These are phyloP conservation scores for Tylopilus felleus DNA, from an alignment of 768 basidiomycete species.

Conservation along the genomic window DNA sequence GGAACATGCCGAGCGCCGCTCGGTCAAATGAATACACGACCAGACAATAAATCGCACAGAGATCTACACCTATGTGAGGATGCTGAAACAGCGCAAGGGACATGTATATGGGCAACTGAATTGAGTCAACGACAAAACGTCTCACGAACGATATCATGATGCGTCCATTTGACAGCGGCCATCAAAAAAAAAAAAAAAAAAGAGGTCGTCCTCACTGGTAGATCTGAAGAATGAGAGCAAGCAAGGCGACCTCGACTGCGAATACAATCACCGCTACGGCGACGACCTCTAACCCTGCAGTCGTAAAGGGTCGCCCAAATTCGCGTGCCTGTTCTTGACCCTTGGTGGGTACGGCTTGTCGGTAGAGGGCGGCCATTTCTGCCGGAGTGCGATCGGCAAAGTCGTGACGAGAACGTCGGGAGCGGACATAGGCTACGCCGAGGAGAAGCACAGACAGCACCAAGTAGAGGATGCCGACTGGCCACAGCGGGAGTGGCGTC, in stretches of 20 bases:
- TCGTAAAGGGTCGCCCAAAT: slow-evolving; percentile 75
- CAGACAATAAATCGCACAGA: slow-evolving; percentile 12
- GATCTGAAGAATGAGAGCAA: slow-evolving; percentile 53
- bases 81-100: background rate
- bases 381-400: slow-evolving; percentile 62
- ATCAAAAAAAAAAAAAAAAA: background rate
- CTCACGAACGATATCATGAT: too few species aligned
- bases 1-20: slow-evolving; percentile 5
- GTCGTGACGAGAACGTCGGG: slow-evolving; percentile 67
- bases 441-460: slow-evolving; percentile 60
- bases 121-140: background rate
- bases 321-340: slow-evolving; percentile 60
- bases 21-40: slow-evolving; percentile 8
- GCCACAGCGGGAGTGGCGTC: background rate
- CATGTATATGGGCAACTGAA: background rate
- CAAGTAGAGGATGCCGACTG: slow-evolving; percentile 62
- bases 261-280: slow-evolving; percentile 59
- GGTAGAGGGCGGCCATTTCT: slow-evolving; percentile 24
- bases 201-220: background rate
- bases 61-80: slow-evolving; percentile 6
- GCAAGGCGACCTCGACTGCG: slow-evolving; percentile 59
- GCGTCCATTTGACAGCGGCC: slow-evolving; percentile 14
- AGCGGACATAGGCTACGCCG: slow-evolving; percentile 54
- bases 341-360: slow-evolving; percentile 46
- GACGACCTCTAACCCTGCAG: slow-evolving; percentile 71